Evolutionary conservation across 2,329 filamentous ascomycete genomes (phyloP).

Genomic region (Ceratocystis colombiana): DNA sequence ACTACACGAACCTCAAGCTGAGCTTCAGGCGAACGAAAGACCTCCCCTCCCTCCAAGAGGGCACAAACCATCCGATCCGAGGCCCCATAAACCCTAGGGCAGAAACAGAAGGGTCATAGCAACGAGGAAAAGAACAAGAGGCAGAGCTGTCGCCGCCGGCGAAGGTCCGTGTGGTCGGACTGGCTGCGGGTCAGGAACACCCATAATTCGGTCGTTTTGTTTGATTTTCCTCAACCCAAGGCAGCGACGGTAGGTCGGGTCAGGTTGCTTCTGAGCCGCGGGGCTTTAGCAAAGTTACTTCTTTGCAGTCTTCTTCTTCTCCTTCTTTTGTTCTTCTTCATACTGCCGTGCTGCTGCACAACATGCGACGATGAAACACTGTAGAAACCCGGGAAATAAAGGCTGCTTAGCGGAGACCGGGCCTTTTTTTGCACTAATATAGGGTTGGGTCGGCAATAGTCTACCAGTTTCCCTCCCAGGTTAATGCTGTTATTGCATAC

Average conservation of each 20-base stretch:
- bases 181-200: background rate
- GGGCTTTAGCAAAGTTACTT: background rate
- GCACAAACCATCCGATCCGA: no score
- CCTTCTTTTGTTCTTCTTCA: background rate
- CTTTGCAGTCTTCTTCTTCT: background rate
- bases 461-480: background rate
- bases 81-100: no score
- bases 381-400: slow-evolving; percentile 3
- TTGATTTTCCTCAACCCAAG: no score
- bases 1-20: background rate
- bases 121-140: background rate
- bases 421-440: background rate
- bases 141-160: background rate
- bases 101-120: no score
- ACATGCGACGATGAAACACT: slow-evolving; percentile 6
- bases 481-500: no score
- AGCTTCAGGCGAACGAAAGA: background rate
- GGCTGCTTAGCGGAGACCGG: background rate
- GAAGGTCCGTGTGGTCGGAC: background rate
- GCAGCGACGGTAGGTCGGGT: no score
- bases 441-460: background rate
- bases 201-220: no score
- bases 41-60: background rate
- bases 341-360: background rate
- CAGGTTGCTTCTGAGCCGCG: no score